These are phyloP conservation scores for Camptophora hylomeconis DNA, from an alignment of 2,329 filamentous ascomycete genomes.

Conservation along the genomic window DNA sequence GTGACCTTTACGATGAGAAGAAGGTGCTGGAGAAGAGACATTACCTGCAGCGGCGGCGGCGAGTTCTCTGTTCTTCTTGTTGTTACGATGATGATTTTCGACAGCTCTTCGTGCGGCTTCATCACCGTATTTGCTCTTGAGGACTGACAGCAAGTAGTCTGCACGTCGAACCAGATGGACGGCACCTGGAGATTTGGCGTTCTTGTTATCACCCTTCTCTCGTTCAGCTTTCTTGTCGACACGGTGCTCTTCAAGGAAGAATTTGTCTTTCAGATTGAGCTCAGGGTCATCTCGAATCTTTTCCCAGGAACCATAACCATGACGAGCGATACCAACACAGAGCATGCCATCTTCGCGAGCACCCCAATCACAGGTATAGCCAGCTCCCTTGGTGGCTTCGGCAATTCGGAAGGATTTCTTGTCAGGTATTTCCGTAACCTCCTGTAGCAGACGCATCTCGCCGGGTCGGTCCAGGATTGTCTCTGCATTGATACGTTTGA, in stretches of 20 bases:
- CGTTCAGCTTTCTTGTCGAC: slow-evolving; percentile 95
- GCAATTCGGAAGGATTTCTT: slow-evolving; percentile 71
- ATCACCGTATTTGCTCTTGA: slow-evolving; percentile 76
- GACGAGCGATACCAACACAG: slow-evolving; percentile 78
- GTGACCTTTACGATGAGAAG: slow-evolving; percentile 26
- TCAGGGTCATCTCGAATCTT: slow-evolving; percentile 87
- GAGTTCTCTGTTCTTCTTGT: slow-evolving; percentile 50
- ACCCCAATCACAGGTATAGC: slow-evolving; percentile 87
- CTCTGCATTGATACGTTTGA: slow-evolving; percentile 91
- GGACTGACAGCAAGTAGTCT: slow-evolving; percentile 88
- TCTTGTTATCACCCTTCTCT: slow-evolving; percentile 51
- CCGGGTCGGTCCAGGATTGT: slow-evolving; percentile 84
- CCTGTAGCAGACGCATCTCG: slow-evolving; percentile 72
- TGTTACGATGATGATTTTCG: slow-evolving; percentile 90
- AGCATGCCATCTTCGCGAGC: slow-evolving; percentile 94
- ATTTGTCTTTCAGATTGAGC: slow-evolving; percentile 73
- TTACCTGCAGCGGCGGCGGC: slow-evolving; percentile 18
- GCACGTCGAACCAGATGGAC: slow-evolving; percentile 91
- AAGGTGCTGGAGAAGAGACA: slow-evolving; percentile 30
- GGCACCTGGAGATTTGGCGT: slow-evolving; percentile 76
- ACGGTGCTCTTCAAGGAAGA: slow-evolving; percentile 95
- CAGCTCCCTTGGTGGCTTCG: slow-evolving; percentile 82
- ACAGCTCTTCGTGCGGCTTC: slow-evolving; percentile 58
- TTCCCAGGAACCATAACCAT: slow-evolving; percentile 92
- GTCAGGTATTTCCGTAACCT: slow-evolving; percentile 51